A percentile compares a stretch with the other conserved stretches of the same genome.
Evolutionary conservation across 1,284 basidiomycete genomes (phyloP).

Genomic region (Cryptococcus sp.): DNA sequence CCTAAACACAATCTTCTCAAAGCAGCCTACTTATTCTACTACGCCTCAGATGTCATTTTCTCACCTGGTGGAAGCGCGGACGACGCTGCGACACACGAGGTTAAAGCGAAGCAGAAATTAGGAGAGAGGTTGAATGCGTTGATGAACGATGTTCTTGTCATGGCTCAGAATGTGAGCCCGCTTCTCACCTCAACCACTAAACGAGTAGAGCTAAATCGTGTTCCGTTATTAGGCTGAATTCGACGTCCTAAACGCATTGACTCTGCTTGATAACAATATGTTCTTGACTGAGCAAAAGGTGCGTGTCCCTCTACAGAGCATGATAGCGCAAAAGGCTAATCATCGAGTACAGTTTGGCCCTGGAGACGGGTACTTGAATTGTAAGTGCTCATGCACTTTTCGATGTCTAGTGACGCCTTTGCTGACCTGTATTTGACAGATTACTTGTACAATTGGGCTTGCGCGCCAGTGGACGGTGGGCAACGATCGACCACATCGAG

Average conservation of each 20-base stretch:
- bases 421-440: conserved; percentile 37
- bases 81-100: conserved; percentile 47
- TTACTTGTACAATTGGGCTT: conserved; percentile 93
- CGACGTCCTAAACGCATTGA: conserved; percentile 95
- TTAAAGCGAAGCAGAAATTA: conserved; percentile 64
- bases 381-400: conserved; percentile 24
- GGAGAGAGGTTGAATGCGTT: conserved; percentile 72
- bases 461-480: conserved; percentile 70
- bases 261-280: conserved; percentile 87
- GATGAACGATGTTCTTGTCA: conserved; percentile 72
- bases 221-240: conserved; percentile 64
- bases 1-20: conserved; percentile 53
- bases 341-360: conserved; percentile 68
- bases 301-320: conserved; percentile 22
- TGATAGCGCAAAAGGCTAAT: conserved; percentile 1
- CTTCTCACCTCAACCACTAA: background rate
- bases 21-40: conserved; percentile 61
- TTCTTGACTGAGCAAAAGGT: conserved; percentile 83
- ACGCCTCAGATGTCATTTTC: conserved; percentile 53
- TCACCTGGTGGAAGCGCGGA: conserved; percentile 36
- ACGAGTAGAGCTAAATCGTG: background rate
- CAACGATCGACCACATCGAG: conserved; percentile 32
- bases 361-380: conserved; percentile 76
- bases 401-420: background rate
- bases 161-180: conserved; percentile 64